A percentile compares a stretch with the other conserved stretches of the same genome.
These are phyloP conservation scores for Umbellularia californica DNA, from an alignment of 164 flowering plant genomes.

Conservation along the genomic window DNA sequence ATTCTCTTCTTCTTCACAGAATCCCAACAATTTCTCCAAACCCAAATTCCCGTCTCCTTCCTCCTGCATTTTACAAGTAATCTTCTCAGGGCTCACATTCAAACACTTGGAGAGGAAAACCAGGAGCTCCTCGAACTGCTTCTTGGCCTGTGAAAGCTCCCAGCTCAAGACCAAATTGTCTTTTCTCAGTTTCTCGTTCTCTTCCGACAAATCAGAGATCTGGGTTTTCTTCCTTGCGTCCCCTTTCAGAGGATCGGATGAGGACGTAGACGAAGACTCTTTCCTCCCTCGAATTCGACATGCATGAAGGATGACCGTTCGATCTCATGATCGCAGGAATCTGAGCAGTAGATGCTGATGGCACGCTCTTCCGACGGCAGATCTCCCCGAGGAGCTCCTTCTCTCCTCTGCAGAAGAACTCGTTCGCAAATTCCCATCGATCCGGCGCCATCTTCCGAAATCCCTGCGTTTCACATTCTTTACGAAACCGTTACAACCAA, in stretches of 20 bases:
- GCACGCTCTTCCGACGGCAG: slow-evolving; percentile 60
- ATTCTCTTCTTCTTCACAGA: slow-evolving; percentile 40
- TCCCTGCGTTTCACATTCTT: slow-evolving; percentile 31
- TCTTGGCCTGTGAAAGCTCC: slow-evolving; percentile 65
- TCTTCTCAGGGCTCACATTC: slow-evolving; percentile 45
- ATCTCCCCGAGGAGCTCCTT: slow-evolving; percentile 63
- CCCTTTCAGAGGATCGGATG: slow-evolving; percentile 34
- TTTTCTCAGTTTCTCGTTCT: slow-evolving; percentile 67
- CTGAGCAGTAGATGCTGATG: slow-evolving; percentile 1
- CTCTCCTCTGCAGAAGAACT: slow-evolving; percentile 58
- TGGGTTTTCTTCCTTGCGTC: slow-evolving; percentile 16
- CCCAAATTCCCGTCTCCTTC: slow-evolving; percentile 20
- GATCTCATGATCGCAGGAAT: slow-evolving; percentile 8
- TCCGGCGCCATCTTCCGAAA: slow-evolving; percentile 75
- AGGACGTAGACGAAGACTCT: slow-evolving; percentile 58
- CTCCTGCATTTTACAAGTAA: slow-evolving; percentile 39
- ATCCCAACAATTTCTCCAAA: slow-evolving; percentile 52
- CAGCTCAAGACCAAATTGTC: slow-evolving; percentile 59
- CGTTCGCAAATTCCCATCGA: slow-evolving; percentile 90
- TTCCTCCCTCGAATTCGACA: slow-evolving; percentile 61
- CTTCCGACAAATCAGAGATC: slow-evolving; percentile 51
- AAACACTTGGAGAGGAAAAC: slow-evolving; percentile 36
- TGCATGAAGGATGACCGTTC: slow-evolving; percentile 20
- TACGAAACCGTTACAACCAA: background rate
- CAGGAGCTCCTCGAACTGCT: slow-evolving; percentile 66